Evolutionary conservation across 2,329 filamentous ascomycete genomes (phyloP).

Genomic region (Colletotrichum abscissum): DNA sequence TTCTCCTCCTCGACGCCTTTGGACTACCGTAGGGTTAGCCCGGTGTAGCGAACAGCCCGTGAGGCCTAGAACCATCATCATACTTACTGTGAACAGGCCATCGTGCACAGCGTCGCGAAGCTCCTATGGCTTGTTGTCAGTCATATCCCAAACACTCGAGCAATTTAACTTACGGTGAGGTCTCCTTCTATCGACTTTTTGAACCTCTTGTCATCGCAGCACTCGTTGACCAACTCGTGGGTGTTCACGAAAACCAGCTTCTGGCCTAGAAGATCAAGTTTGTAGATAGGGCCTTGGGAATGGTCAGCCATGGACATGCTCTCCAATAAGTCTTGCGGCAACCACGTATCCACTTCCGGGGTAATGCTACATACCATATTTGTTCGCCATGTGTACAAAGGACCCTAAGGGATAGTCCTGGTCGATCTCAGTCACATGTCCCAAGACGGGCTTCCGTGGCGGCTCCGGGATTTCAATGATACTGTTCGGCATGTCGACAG

Average conservation of each 20-base stretch:
- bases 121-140: conserved; percentile 45
- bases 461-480: conserved; percentile 52
- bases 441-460: conserved; percentile 71
- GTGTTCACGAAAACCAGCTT: conserved; percentile 62
- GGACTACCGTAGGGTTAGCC: not conserved
- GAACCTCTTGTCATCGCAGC: conserved; percentile 74
- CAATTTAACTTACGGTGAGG: conserved; percentile 44
- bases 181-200: conserved; percentile 64
- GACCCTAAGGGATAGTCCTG: conserved; percentile 65
- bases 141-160: rapidly evolving
- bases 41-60: no score
- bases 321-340: not conserved
- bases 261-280: conserved; percentile 60
- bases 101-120: conserved; percentile 68
- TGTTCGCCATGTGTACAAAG: conserved; percentile 68
- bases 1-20: conserved; percentile 31
- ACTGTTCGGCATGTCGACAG: conserved; percentile 41
- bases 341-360: not conserved
- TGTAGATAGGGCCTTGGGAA: conserved; percentile 65
- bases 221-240: conserved; percentile 69
- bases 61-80: no score
- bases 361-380: conserved; percentile 65
- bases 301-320: not conserved
- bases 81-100: conserved; percentile 37
- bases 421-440: conserved; percentile 74